A percentile compares a stretch with the other conserved stretches of the same genome.
phyloP scores from a whole-genome alignment of 352 stramenopile genomes.

The Elongisporangium senticosum region DNA sequence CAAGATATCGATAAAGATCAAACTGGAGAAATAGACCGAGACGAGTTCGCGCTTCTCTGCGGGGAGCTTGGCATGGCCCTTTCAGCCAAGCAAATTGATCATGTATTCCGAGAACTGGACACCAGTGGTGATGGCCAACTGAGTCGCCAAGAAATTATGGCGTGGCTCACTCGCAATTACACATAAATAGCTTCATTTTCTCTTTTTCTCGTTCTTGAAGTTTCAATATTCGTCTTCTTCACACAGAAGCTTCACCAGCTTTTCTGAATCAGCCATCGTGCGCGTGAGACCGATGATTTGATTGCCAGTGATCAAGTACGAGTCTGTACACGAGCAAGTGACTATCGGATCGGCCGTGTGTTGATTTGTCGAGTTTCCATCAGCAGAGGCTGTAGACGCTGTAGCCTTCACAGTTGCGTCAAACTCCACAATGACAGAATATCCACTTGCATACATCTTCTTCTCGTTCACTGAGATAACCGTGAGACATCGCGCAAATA shows the following conservation, averaged over 20 bases:
- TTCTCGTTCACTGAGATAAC: slow-evolving; percentile 59
- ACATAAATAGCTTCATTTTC: slow-evolving; percentile 10
- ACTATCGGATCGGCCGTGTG: slow-evolving; percentile 14
- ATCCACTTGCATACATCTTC: slow-evolving; percentile 56
- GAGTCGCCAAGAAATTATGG: slow-evolving; percentile 49
- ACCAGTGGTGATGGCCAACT: slow-evolving; percentile 56
- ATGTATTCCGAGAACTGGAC: slow-evolving; percentile 57
- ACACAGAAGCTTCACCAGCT: slow-evolving; percentile 60
- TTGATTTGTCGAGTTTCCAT: slow-evolving; percentile 11
- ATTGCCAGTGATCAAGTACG: slow-evolving; percentile 65
- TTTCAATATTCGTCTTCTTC: slow-evolving; percentile 21
- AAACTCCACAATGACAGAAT: slow-evolving; percentile 78
- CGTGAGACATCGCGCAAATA: slow-evolving; percentile 58
- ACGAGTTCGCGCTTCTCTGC: slow-evolving; percentile 62
- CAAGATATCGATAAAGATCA: slow-evolving; percentile 52
- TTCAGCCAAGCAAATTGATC: slow-evolving; percentile 43
- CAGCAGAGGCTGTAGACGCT: slow-evolving; percentile 20
- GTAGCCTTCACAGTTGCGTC: slow-evolving; percentile 49
- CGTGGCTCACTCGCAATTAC: slow-evolving; percentile 49
- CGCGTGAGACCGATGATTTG: slow-evolving; percentile 74
- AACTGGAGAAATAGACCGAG: slow-evolving; percentile 52
- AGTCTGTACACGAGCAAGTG: slow-evolving; percentile 68
- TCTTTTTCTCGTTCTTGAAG: slow-evolving; percentile 3
- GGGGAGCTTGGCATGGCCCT: slow-evolving; percentile 63
- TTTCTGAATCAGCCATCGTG: slow-evolving; percentile 76